Base-by-base conservation (phyloP, 768 basidiomycete genomes). In the Lanmaoa pseudosensibilis region DNA sequence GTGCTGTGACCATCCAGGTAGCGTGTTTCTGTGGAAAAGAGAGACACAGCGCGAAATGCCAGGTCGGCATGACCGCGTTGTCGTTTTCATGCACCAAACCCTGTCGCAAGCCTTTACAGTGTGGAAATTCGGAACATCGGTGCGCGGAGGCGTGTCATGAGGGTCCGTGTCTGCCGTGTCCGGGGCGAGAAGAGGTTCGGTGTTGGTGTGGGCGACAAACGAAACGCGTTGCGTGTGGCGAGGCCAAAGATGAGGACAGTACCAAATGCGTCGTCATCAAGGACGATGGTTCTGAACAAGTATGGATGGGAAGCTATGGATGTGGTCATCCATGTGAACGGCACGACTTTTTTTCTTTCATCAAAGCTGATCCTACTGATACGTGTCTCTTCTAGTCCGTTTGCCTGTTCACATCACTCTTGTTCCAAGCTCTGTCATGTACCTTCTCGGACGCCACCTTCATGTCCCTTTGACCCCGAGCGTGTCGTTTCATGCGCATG, bases 201-300 rank as follows among this genome's bases (percentile, higher is more conserved):
- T 98, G 96, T 70, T 97, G 84, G 75, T 98, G 96, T 66, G 94
- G 94, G 0, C 82, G 81, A 59, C 82, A 84, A 38, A 73, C 73
- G 38, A 81, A 79, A 62, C 74, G 77, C 30, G 77, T 89, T 3
- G 65, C 62, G 0, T 99, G 96, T 66, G 91, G 91, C 3, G 80
- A 82, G 51, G 81, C 83, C n/a, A 75, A 77, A 18, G 71, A 72
- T 67, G 73, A 56, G 59, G 75, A 19, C 79, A 78, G 63, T 70
- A 41, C 39, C 5, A 16, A 45, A 69, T 36, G 73, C 77, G 50
- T 55, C 34, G 32, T 56, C 57, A 67, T 18, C 67, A 71, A 30
- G 57, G 65, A 57, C 12, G 52, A 61, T 34, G 75, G 76, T n/a
- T 57, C 58, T 5, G 76, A 80, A 59, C 68, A 73, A 44, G 67